phyloP scores from a whole-genome alignment of 139 green algal species.

The Zygnema circumcarinatum region DNA sequence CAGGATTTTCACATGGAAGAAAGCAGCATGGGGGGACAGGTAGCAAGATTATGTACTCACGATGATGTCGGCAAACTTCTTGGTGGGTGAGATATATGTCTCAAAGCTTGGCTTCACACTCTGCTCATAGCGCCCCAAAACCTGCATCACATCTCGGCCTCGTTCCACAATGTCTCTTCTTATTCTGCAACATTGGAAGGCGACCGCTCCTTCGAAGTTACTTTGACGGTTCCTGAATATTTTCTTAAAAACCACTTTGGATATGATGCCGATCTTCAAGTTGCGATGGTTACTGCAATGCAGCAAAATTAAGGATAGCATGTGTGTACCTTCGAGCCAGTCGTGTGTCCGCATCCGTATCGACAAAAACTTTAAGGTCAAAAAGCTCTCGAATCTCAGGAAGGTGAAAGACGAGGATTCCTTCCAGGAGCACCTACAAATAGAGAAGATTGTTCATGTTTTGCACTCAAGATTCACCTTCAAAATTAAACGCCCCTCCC shows the following conservation, averaged over 20 bases:
- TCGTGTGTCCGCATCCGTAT: conserved; percentile 88
- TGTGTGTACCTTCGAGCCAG: conserved; percentile 75
- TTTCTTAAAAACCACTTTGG: no score
- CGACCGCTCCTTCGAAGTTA: neutral
- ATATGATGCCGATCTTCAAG: no score
- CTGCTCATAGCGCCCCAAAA: conserved; percentile 38
- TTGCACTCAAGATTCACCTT: no score
- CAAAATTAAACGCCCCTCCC: no score
- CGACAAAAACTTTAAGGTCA: conserved; percentile 87
- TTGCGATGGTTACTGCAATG: no score
- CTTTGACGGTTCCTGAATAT: no score
- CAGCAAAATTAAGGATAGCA: no score
- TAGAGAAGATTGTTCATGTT: no score
- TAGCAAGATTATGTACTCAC: conserved; percentile 44
- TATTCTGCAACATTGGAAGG: conserved; percentile 19
- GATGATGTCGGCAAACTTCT: conserved; percentile 89
- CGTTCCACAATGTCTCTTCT: conserved; percentile 42
- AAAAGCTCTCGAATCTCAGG: conserved; percentile 76
- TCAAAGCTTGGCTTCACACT: conserved; percentile 88
- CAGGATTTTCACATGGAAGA: neutral
- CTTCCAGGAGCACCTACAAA: conserved; percentile 82
- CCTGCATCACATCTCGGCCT: conserved; percentile 26
- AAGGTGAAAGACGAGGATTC: conserved; percentile 92
- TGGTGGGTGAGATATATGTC: conserved; percentile 80
- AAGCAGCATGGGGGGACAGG: neutral